phyloP scores from a whole-genome alignment of 345 rosid species.

The Balakata baccata region DNA sequence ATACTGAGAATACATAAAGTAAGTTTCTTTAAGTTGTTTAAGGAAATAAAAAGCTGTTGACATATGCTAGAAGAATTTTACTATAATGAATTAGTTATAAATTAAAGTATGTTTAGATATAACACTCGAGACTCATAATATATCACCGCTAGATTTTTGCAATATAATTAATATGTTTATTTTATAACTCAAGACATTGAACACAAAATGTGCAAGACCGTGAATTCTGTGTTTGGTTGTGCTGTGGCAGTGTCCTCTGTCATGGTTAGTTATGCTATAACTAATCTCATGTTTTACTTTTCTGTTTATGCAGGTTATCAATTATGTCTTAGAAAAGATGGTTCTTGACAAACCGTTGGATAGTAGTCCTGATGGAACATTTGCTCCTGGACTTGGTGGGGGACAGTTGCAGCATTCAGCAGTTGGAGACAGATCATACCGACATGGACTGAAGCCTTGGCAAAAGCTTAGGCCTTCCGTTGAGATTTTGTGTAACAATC shows the following conservation, averaged over 20 bases:
- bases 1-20: constrained; percentile 98
- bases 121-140: not conserved
- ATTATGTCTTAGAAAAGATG: constrained; percentile 91
- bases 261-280: not conserved
- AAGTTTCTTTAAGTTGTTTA: constrained; percentile 19
- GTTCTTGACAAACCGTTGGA: constrained; percentile 78
- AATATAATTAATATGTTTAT: not conserved
- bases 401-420: constrained; percentile 63
- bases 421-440: constrained; percentile 60
- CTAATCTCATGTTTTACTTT: constrained; percentile 1
- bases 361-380: constrained; percentile 52
- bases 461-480: constrained; percentile 75
- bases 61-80: not conserved
- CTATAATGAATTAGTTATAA: not conserved
- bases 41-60: not conserved
- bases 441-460: constrained; percentile 71
- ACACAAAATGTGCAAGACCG: not conserved
- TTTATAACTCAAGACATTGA: not conserved
- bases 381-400: constrained; percentile 53
- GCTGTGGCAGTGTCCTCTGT: not conserved
- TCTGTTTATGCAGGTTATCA: constrained; percentile 68
- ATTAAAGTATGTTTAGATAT: not conserved
- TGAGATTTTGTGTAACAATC: constrained; percentile 95
- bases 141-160: not conserved
- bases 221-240: constrained; percentile 2